Conservation (phyloP, 306 rosid species). For the Ceratonia siliqua region DNA sequence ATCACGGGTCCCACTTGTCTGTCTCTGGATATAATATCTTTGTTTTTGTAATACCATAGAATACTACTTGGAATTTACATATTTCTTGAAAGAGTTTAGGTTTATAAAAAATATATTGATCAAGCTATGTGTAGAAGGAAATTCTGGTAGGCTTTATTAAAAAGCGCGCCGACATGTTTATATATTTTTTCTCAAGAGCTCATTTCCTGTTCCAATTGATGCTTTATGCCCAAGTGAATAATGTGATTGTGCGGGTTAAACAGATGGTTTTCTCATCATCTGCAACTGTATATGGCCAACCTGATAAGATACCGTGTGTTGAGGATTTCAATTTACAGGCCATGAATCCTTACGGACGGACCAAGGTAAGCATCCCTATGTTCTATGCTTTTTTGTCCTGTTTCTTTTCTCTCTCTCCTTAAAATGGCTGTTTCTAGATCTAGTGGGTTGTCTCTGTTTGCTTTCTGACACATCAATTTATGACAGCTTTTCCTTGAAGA, state of each 20-base stretch:
- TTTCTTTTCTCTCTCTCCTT: neutral
- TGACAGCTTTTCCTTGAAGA: conserved; percentile 71
- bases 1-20: neutral
- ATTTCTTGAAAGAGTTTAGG: neutral
- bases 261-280: conserved; percentile 81
- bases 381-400: neutral
- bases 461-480: neutral
- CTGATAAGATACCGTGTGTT: conserved; percentile 66
- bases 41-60: neutral
- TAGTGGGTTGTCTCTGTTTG: neutral
- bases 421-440: neutral
- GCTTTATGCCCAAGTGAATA: neutral
- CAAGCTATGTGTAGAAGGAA: no score
- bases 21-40: neutral
- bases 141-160: no score
- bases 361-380: conserved; percentile 46
- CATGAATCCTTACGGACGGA: conserved; percentile 74
- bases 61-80: neutral
- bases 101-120: no score
- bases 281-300: conserved; percentile 78
- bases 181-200: no score
- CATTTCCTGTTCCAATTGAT: neutral
- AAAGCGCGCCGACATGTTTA: no score
- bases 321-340: conserved; percentile 63
- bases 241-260: conserved; percentile 4